These are phyloP conservation scores for Leishmania tropica DNA, from an alignment of 208 protist genomes.

Conservation along the genomic window DNA sequence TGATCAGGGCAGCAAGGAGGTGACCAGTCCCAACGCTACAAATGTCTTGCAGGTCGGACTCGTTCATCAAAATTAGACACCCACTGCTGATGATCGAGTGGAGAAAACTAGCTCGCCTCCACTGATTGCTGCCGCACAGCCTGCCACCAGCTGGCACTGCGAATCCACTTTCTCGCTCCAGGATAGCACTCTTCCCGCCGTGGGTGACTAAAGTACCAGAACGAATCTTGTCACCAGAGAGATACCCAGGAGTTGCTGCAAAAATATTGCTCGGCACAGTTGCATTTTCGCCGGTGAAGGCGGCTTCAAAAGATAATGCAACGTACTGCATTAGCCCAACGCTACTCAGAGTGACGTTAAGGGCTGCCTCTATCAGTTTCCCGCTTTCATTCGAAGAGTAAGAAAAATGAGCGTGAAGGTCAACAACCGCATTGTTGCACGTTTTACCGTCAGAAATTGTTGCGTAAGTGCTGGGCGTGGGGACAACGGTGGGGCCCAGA, in stretches of 20 bases:
- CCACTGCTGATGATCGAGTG: conserved; percentile 60
- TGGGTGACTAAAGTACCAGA: conserved; percentile 46
- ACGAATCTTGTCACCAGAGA: conserved; percentile 45
- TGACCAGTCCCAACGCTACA: conserved; percentile 44
- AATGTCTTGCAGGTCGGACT: conserved; percentile 48
- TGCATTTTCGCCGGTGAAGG: conserved; percentile 36
- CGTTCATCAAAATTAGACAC: conserved; percentile 45
- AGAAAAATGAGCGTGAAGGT: conserved; percentile 29
- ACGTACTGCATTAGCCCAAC: conserved; percentile 28
- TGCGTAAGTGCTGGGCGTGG: conserved; percentile 21
- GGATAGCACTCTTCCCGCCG: conserved; percentile 44
- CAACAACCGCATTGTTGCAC: conserved; percentile 60
- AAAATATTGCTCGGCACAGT: conserved; percentile 46
- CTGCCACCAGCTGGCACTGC: conserved; percentile 64
- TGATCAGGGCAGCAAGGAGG: conserved; percentile 42
- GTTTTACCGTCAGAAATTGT: conserved; percentile 33
- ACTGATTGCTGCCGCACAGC: conserved; percentile 34
- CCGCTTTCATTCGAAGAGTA: conserved; percentile 39
- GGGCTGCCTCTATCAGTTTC: conserved; percentile 27
- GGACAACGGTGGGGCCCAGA: conserved; percentile 28
- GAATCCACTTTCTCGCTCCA: conserved; percentile 63
- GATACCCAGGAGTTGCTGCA: conserved; percentile 62
- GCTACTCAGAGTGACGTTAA: conserved; percentile 32
- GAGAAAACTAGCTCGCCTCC: conserved; percentile 55
- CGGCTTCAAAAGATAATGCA: conserved; percentile 47